Conservation (phyloP, 2,329 filamentous ascomycete genomes). For the Cladophialophora yegresii region DNA sequence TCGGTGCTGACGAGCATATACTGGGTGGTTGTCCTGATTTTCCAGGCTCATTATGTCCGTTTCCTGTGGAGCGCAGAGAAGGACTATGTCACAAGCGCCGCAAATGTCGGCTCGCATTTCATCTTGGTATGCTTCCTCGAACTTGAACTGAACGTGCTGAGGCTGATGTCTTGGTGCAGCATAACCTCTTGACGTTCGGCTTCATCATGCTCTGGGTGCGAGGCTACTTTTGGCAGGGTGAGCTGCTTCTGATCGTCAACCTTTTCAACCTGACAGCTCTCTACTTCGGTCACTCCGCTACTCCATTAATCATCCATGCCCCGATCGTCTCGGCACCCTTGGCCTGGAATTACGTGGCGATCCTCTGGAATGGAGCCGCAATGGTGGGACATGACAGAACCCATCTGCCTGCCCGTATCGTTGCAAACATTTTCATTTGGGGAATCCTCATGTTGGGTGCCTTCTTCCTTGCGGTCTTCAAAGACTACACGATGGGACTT, state of each 20-base stretch:
- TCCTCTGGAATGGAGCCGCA: conserved; percentile 88
- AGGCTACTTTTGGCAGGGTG: conserved; percentile 71
- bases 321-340: conserved; percentile 75
- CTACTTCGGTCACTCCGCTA: conserved; percentile 76
- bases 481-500: conserved; percentile 77
- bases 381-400: conserved; percentile 65
- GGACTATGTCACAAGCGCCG: conserved; percentile 67
- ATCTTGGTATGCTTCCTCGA: conserved; percentile 54
- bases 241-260: conserved; percentile 75
- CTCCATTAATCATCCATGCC: conserved; percentile 73
- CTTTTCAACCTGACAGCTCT: conserved; percentile 76
- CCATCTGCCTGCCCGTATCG: conserved; percentile 69
- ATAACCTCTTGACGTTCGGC: conserved; percentile 79
- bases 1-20: conserved; percentile 66
- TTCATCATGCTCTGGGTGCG: conserved; percentile 84
- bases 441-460: conserved; percentile 72
- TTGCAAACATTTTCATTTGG: conserved; percentile 89
- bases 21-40: conserved; percentile 57
- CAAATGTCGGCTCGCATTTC: conserved; percentile 79
- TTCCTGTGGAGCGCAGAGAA: conserved; percentile 71
- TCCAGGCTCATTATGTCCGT: conserved; percentile 73
- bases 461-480: conserved; percentile 73
- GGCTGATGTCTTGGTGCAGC: conserved; percentile 39
- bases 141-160: background rate
- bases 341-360: conserved; percentile 80